Evolutionary conservation across 768 basidiomycete genomes (phyloP).

Genomic region (Pisolithus marmoratus): DNA sequence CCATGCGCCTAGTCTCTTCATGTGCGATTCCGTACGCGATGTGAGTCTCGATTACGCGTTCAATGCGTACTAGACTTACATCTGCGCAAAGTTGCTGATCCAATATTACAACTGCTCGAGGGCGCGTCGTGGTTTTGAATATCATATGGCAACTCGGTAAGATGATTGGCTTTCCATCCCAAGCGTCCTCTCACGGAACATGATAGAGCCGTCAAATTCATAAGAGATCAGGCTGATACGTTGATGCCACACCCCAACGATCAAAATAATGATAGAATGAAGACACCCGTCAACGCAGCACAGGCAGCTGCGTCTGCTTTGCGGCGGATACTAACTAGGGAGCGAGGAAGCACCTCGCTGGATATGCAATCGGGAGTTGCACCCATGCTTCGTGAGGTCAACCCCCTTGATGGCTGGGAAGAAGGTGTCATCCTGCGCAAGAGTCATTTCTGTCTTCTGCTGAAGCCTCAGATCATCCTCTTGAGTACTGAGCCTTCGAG

Average conservation of each 20-base stretch:
- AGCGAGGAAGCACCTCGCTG: slow-evolving; percentile 39
- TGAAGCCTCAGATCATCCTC: slow-evolving; percentile 88
- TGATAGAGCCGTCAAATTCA: slow-evolving; percentile 75
- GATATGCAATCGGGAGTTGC: slow-evolving; percentile 31
- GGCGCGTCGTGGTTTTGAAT: slow-evolving; percentile 73
- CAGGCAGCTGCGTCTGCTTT: slow-evolving; percentile 64
- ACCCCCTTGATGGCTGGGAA: slow-evolving; percentile 68
- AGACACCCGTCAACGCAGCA: slow-evolving; percentile 38
- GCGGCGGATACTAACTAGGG: slow-evolving; percentile 57
- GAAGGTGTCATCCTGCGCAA: slow-evolving; percentile 65
- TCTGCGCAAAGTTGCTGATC: slow-evolving; percentile 60
- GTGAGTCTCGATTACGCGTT: slow-evolving; percentile 37
- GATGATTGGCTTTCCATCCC: slow-evolving; percentile 15
- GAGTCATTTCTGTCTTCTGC: slow-evolving; percentile 75
- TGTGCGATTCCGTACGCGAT: slow-evolving; percentile 74
- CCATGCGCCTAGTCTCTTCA: slow-evolving; percentile 76
- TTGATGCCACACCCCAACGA: slow-evolving; percentile 10
- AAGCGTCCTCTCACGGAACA: slow-evolving; percentile 1
- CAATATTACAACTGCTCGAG: slow-evolving; percentile 85
- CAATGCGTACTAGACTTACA: neutral
- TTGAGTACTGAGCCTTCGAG: slow-evolving; percentile 45
- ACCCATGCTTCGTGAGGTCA: slow-evolving; percentile 33
- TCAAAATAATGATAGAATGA: slow-evolving; percentile 21
- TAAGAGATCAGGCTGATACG: slow-evolving; percentile 72
- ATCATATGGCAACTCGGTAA: slow-evolving; percentile 82